Evolutionary conservation across 441 rosid species (phyloP), one percentile per base, ranked within the genome.

Genomic region (Flueggea neowawraea): DNA sequence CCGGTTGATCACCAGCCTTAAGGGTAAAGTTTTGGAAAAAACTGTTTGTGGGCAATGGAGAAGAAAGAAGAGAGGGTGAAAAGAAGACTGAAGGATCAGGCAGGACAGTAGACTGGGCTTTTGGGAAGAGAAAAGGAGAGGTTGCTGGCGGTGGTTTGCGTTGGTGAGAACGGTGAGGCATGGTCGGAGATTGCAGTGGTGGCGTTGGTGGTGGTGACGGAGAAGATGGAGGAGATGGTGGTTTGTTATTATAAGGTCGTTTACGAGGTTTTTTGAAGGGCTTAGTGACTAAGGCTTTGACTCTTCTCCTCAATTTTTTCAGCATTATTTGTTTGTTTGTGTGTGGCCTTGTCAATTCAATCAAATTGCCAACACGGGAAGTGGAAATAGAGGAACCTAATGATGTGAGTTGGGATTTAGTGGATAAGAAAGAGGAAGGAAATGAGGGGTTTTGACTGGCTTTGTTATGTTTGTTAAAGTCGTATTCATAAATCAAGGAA

Each of bases 21-120:
- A 94, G 90, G 60, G 94, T 78, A 65, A 85, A 87, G 74, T 94
- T 94, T 54, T 94, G 96, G 82, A 94, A 94, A 84, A 89, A 94
- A 52, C 91, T 86, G 60, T 83, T 94, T 6, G 97, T 94, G 0
- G 97, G 99, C 69, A 87, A 81, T 45, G 99, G 97, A 12, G 77
- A 22, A 16, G 90, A 82, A 72, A 89, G 88, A 62, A 89, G 96
- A 47, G 66, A 57, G 6, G 74, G 81, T 0, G 94, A 67, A 85
- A 89, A 89, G 82, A 94, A 91, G 54, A 43, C 61, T 31, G 94
- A 77, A 7, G 99, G 99, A 58, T 91, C 92, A 60, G 99, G 96
- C 62, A 91, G 82, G 51, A 83, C 83, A 0, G 90, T 58, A 39
- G 99, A 91, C 15, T 82, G 71, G 7, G 63, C 63, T 51, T 14